Evolutionary conservation across 2,329 filamentous ascomycete species (phyloP), one percentile per base, ranked within the genome.

Genomic region (Aspergillus sp.): DNA sequence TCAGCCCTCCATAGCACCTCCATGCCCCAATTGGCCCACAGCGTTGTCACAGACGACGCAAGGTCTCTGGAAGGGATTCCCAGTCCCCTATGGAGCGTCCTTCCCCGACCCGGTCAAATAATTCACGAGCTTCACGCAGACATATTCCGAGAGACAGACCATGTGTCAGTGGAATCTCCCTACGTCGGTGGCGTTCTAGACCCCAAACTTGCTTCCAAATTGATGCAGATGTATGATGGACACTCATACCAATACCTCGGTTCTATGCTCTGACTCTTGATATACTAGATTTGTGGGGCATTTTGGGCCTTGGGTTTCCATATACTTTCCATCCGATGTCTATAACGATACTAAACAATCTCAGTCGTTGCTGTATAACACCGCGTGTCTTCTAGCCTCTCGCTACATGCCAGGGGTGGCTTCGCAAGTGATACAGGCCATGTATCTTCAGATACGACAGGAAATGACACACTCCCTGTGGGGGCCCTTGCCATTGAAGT

Each of bases 381-480:
- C 66, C 13, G 66, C 67, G 16, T 70, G 67, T 49, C 55, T 70
- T 3, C 45, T 70, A 17, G 67, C 66, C 11, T 65, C 67, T 19
- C 67, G 66, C 6, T 69, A 70, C 58, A 50, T 71, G 7, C 67
- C 67, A 4, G 65, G 64, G 1, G 62, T 70, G 42, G 61, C 66
- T 14, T 50, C 59, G 32, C 59, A 63, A 7, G 62, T 64, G 6
- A 56, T 63, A 5, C 63, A 67, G 44, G 59, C 63, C 17, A 66
- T 68, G 36, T 66, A 64, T 32, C 57, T 67, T 29, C 66, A 66
- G 46, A 64, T 70, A n/a, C 67, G 68, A 29, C 64, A 65, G 55
- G 61, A 62, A 17, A 58, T 66, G 9, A 62, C 63, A 9, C 68
- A 63, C 44, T 54, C 63, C 9, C 41, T 70, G 31, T 69, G 67